Base-by-base conservation (phyloP, 2,329 filamentous ascomycete genomes). In the Venturia aucupariae region DNA sequence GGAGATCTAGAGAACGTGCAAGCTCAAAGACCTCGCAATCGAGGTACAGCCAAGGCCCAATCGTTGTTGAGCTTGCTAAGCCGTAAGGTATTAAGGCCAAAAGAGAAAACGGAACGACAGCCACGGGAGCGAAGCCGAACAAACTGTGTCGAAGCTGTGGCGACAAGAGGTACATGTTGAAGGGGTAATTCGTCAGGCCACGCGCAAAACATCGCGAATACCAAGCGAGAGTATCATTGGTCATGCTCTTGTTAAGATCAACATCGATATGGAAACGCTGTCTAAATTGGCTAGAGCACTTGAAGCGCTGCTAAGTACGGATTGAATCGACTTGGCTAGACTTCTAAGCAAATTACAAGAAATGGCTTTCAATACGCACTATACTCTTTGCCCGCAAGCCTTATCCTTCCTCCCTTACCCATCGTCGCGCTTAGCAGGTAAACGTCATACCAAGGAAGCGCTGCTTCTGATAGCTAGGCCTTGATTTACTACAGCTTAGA, bases 1-100 rank as follows among this genome's bases (percentile, higher is more conserved):
- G 65, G 67, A 67, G 66, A 67, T 65, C 63, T 67, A 39, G 66
- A 67, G 65, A 63, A 67, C 39, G 66, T 64, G 54, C 39, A 66
- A 38, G 65, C 64, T 57, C 55, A 48, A 64, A 66, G 62, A 66
- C 32, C 44, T 39, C 19, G 54, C 51, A 67, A 60, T 60, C 19
- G 60, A 66, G 66, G 66, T 66, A 62, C 32, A 24, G 27, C 30
- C 60, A 67, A 67, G 64, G 39, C 51, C 65, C 27, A 64, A 55
- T 66, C 48, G n/a, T 64, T 66, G 61, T 64, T 39, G 39, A 62
- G 42, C 61, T 66, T 63, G 64, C 64, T 64, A n/a, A 66, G 60
- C 57, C 32, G n/a, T n/a, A n/a, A n/a, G n/a, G 30, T 30, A 63
- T 54, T 61, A 55, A 63, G 66, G 65, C 64, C 61, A 61, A 66